These are phyloP conservation scores for Suillus clintonianus DNA, from an alignment of 768 basidiomycete species.

Conservation along the genomic window DNA sequence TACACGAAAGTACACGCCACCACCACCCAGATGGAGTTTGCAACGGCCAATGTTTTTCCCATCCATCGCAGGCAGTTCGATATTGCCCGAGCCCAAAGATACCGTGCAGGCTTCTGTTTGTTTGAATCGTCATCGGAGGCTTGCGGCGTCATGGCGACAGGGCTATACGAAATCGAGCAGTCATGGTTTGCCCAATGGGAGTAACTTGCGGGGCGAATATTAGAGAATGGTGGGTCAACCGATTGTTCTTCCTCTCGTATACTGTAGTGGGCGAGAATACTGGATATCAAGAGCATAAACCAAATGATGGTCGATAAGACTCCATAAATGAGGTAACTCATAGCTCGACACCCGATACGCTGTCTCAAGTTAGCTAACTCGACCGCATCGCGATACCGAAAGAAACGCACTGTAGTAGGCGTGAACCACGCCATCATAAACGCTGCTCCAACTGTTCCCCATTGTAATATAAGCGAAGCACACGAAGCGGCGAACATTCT, in stretches of 20 bases:
- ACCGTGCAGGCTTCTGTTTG: too few relatives aligned
- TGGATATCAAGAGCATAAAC: neutral
- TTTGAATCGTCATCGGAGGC: too few relatives aligned
- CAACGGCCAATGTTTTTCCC: constrained; percentile 29
- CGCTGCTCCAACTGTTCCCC: constrained; percentile 26
- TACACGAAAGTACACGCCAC: constrained; percentile 31
- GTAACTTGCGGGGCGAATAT: too few relatives aligned
- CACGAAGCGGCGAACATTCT: constrained; percentile 21
- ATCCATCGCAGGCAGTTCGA: constrained; percentile 25
- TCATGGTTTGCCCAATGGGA: too few relatives aligned
- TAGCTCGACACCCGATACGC: constrained; percentile 25
- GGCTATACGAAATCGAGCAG: too few relatives aligned
- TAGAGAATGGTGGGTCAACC: too few relatives aligned
- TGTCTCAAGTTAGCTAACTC: neutral
- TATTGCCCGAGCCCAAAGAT: neutral
- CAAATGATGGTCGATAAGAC: neutral
- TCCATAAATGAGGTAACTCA: constrained; percentile 22
- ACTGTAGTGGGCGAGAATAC: neutral
- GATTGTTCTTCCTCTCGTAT: too few relatives aligned
- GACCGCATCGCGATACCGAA: neutral
- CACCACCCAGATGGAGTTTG: constrained; percentile 29
- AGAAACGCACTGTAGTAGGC: constrained; percentile 17
- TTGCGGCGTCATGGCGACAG: too few relatives aligned
- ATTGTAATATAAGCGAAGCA: constrained; percentile 22
- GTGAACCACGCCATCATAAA: constrained; percentile 22